Evolutionary conservation across 2,329 filamentous ascomycete species (phyloP).

Genomic region (Alternaria metachromatica): DNA sequence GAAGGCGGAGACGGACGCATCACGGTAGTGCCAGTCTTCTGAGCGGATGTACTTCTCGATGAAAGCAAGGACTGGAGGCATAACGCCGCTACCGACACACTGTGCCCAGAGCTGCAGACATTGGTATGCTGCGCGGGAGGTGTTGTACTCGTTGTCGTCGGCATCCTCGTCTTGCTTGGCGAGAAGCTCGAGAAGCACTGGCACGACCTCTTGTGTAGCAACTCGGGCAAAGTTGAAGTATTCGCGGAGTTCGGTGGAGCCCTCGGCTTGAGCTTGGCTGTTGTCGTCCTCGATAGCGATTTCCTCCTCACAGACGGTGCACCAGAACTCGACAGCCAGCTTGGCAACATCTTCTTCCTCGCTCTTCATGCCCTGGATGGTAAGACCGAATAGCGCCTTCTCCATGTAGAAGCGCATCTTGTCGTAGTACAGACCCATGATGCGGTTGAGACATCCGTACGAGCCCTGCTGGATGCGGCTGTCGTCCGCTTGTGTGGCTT

Average conservation of each 20-base stretch:
- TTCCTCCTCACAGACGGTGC: conserved; percentile 99
- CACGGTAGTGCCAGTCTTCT: conserved; percentile 93
- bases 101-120: conserved; percentile 95
- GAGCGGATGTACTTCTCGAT: conserved; percentile 89
- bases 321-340: conserved; percentile 99
- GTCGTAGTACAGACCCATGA: conserved; percentile 98
- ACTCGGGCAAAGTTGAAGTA: conserved; percentile 97
- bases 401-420: conserved; percentile 99
- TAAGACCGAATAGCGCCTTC: conserved; percentile 96
- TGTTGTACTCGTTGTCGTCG: conserved; percentile 95
- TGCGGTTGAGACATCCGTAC: conserved; percentile 96
- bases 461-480: conserved; percentile 91
- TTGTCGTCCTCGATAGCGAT: conserved; percentile 98
- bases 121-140: conserved; percentile 93
- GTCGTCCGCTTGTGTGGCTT: conserved; percentile 94
- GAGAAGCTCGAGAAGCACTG: conserved; percentile 84
- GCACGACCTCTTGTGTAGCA: conserved; percentile 91
- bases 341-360: conserved; percentile 98
- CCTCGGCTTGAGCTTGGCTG: conserved; percentile 73
- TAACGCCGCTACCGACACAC: conserved; percentile 83
- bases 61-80: conserved; percentile 85
- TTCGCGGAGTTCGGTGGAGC: conserved; percentile 81
- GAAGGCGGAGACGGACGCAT: conserved; percentile 96
- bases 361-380: conserved; percentile 98
- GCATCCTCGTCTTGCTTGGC: conserved; percentile 99